phyloP scores from a whole-genome alignment of 1,284 basidiomycete genomes.

The Takashimella tepidaria region DNA sequence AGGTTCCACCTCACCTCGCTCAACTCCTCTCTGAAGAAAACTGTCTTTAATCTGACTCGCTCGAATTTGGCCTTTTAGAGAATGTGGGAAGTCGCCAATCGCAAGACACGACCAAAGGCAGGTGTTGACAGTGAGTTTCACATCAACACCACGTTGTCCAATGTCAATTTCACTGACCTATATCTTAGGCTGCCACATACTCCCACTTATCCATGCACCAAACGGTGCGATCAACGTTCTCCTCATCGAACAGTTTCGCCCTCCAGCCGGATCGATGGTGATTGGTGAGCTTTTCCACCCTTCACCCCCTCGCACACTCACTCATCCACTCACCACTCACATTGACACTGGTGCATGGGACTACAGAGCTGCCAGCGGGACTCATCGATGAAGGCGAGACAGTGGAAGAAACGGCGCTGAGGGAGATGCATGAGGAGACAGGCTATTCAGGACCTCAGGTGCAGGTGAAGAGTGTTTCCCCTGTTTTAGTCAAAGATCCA shows the following conservation, averaged over 20 bases:
- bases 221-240: conserved; percentile 59
- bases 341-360: background rate
- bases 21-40: too few relatives aligned
- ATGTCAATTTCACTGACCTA: background rate
- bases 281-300: conserved; percentile 54
- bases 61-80: conserved; percentile 51
- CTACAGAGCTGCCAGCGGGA: conserved; percentile 75
- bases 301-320: conserved; percentile 4
- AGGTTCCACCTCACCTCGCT: background rate
- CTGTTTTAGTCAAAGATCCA: conserved; percentile 62
- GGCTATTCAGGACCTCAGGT: conserved; percentile 56
- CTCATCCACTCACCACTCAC: conserved; percentile 2
- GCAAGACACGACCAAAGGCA: conserved; percentile 65
- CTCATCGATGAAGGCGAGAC: conserved; percentile 77
- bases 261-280: conserved; percentile 66
- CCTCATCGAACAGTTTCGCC: conserved; percentile 81
- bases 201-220: conserved; percentile 71
- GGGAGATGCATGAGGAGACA: conserved; percentile 87
- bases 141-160: background rate
- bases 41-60: background rate
- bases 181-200: conserved; percentile 67
- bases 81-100: conserved; percentile 77
- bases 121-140: conserved; percentile 67
- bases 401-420: conserved; percentile 63
- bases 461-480: conserved; percentile 60